Conservation (phyloP, 345 rosid species). For the Eucalyptus tenuipes region DNA sequence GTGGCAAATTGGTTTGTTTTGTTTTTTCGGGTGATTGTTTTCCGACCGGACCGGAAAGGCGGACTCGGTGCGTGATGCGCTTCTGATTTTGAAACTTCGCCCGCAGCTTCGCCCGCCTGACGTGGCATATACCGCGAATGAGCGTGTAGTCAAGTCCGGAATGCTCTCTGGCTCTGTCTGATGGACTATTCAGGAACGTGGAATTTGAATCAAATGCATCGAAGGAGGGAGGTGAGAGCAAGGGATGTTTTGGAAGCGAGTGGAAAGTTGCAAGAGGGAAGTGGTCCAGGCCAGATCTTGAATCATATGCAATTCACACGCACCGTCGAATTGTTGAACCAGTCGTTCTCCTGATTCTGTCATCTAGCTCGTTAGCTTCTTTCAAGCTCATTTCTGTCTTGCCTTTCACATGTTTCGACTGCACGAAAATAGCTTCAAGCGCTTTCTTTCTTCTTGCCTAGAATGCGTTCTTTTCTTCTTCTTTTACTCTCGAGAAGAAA, state of each 20-base stretch:
- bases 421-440: background rate
- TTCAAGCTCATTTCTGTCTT: background rate
- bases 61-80: background rate
- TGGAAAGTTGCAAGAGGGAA: background rate
- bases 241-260: background rate
- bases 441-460: background rate
- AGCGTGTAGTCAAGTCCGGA: background rate
- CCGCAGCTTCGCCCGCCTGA: fast-evolving
- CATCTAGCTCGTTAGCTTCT: background rate
- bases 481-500: background rate
- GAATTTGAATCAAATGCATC: background rate
- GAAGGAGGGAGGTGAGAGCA: background rate
- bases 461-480: background rate
- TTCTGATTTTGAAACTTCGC: background rate
- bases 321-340: background rate
- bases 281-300: background rate
- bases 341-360: background rate
- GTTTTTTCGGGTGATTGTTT: background rate
- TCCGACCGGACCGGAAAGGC: background rate
- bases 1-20: background rate
- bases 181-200: background rate
- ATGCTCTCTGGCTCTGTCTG: background rate
- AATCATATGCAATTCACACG: background rate
- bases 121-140: background rate
- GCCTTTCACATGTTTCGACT: background rate